Evolutionary conservation across 148 eudicot genomes (phyloP), one percentile per base, ranked within the genome.

Genomic region (Rhododendron ferrugineum): DNA sequence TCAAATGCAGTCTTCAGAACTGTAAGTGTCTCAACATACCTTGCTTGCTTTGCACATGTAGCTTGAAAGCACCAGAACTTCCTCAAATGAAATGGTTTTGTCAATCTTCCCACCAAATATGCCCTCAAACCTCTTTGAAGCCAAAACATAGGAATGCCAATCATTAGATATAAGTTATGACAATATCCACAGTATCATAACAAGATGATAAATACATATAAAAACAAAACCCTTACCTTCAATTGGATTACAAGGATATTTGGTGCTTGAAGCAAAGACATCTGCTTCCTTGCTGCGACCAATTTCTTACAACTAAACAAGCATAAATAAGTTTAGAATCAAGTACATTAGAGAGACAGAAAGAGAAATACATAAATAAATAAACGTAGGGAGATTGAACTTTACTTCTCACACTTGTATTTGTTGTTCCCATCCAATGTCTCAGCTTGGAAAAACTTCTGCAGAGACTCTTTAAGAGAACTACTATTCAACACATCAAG

Each of bases 181-280:
- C 28, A 58, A 49, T 46, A 49, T 11, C 49, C 78, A 40, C 47
- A 52, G 11, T 40, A 78, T 32, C 76, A 16, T 14, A 8, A 37
- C n/a, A 16, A 84, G 40, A 36, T 50, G 37, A 44, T 49, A 47
- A 26, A 85, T 26, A 42, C 81, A 44, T 44, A 72, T 40, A 14
- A 78, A 40, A 85, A 44, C 46, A 78, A 64, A n/a, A 79, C 1
- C 83, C 83, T 66, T 84, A 97, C 99, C 98, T 97, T 97, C 16
- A 97, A 95, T 88, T 97, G 99, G 84, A 97, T 91, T 42, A 94
- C 99, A 81, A 97, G 96, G 79, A 97, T 90, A 92, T 97, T 97
- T 7, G 99, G 99, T 6, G 98, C 96, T 90, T 97, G 93, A 87
- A 94, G 93, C 81, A 97, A 84, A 22, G 96, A 94, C 99, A 97